Percentiles rank a stretch among this genome's conserved stretches.
Conservation (phyloP, 257 asterid species). For the Capsicum rhomboideum region DNA sequence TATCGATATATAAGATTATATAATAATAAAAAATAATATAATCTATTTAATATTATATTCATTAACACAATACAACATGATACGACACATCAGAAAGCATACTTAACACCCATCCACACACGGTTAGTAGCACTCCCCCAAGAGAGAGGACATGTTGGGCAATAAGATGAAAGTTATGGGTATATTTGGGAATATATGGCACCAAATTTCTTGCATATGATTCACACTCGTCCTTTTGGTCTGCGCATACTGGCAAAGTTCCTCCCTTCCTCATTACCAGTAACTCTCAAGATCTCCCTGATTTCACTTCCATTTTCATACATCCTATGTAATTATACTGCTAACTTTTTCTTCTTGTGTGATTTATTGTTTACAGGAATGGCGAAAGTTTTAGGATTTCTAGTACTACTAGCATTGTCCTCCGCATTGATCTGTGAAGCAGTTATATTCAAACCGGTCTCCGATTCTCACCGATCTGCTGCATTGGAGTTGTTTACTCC, state of each 20-base stretch:
- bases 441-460: slow-evolving; percentile 57
- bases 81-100: too few species aligned
- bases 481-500: slow-evolving; percentile 59
- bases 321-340: not conserved
- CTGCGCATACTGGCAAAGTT: not conserved
- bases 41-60: too few species aligned
- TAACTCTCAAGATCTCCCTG: not conserved
- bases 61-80: too few species aligned
- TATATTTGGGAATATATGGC: not conserved
- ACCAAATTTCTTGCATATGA: not conserved
- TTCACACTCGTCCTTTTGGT: not conserved
- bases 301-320: not conserved
- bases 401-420: slow-evolving; percentile 38
- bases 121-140: too few species aligned
- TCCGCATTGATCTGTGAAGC: slow-evolving; percentile 50
- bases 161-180: not conserved
- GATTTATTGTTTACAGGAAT: slow-evolving; percentile 24
- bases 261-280: not conserved
- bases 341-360: not conserved
- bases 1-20: too few species aligned
- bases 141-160: not conserved
- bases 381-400: slow-evolving; percentile 41
- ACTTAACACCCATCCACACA: too few species aligned
- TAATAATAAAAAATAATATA: too few species aligned
- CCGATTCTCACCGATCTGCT: slow-evolving; percentile 84